A percentile compares a stretch with the other conserved stretches of the same genome.
phyloP scores from a whole-genome alignment of 352 stramenopile species.

The Phytophthora chlamydospora region DNA sequence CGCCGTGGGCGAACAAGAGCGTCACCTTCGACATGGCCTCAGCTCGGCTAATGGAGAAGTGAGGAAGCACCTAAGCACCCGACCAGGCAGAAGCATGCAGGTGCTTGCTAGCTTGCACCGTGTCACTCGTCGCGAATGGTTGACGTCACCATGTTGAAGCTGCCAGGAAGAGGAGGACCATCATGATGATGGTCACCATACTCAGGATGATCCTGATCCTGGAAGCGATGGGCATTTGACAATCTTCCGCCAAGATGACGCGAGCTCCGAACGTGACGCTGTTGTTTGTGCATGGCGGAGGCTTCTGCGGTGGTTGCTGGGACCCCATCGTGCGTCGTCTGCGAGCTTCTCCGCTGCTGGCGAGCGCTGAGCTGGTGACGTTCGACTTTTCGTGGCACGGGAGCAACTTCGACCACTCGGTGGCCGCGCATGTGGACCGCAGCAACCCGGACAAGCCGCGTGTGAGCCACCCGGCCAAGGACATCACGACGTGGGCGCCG shows the following conservation, averaged over 20 bases:
- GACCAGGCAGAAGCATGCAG: constrained; percentile 11
- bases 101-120: constrained; percentile 13
- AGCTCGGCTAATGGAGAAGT: constrained; percentile 4
- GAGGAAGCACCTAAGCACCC: not conserved
- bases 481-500: constrained; percentile 33
- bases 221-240: constrained; percentile 7
- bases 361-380: constrained; percentile 31
- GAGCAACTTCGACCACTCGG: constrained; percentile 39
- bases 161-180: not conserved
- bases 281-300: constrained; percentile 49
- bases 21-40: constrained; percentile 36
- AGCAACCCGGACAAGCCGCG: constrained; percentile 36
- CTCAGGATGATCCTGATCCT: too few relatives aligned
- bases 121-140: constrained; percentile 18
- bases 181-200: too few relatives aligned
- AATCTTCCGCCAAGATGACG: constrained; percentile 15
- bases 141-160: constrained; percentile 41
- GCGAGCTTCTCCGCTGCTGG: constrained; percentile 31
- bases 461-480: constrained; percentile 42
- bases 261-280: constrained; percentile 28
- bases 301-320: constrained; percentile 51
- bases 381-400: constrained; percentile 56
- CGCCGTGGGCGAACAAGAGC: constrained; percentile 51
- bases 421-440: constrained; percentile 25
- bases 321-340: constrained; percentile 49